Base-by-base conservation (phyloP, 257 asterid species). In the Solanum etuberosum region DNA sequence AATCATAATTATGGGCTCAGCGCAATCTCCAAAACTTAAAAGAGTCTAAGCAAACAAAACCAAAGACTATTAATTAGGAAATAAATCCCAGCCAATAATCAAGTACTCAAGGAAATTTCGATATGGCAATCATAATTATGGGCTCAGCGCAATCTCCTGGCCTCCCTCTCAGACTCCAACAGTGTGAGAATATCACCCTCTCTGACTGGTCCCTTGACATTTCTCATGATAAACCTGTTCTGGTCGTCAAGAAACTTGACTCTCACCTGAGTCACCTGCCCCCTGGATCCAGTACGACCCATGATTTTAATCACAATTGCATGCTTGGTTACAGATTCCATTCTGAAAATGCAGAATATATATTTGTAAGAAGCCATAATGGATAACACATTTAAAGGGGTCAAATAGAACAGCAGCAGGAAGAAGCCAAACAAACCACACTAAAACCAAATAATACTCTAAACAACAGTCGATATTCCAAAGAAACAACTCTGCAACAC, bases 151-250 rank as follows among this genome's bases (percentile, higher is more conserved):
- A 87, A 43, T 88, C 92, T 87, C 88, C 92, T 87, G 9, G 91
- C 91, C 83, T 90, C 92, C 40, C 92, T 90, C 89, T 88, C 92
- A 3, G 91, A 90, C 82, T 88, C 92, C 8, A 90, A 88, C 88
- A 90, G 67, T 7, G 92, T 88, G n/a, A 90, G 91, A 65, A 88
- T 61, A 87, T 90, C 92, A 48, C 90, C 92, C 85, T 90, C 92
- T 71, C 88, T 82, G 25, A 88, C 91, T 34, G 92, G 91, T 82
- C 92, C 92, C 91, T 90, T 90, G 32, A 88, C 92, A 16, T 88
- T 90, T 74, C 92, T 90, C 91, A 88, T 88, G 86, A 88, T 90
- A 43, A 88, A 87, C 54, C 91, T 72, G 61, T 88, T 87, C 43
- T 89, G 92, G 65, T 90, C 91, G 4, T 90, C 91, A 65, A 90